Conservation (phyloP, 2,329 filamentous ascomycete genomes). For the Phialophora expanda region DNA sequence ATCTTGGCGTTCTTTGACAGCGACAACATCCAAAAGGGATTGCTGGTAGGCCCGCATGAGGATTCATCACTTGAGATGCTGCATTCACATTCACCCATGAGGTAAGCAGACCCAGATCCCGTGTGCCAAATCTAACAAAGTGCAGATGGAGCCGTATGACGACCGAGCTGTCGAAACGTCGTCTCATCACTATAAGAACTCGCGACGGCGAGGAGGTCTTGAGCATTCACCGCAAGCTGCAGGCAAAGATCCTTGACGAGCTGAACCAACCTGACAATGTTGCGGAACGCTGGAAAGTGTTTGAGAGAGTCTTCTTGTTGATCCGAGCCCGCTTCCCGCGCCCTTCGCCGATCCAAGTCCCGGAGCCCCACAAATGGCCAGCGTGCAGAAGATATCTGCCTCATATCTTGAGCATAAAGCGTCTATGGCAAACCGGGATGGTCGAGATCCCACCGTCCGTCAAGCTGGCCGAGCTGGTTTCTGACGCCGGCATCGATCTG, state of each 20-base stretch:
- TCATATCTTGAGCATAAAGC: conserved; percentile 1
- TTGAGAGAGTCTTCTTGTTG: background rate
- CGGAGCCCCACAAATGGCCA: conserved; percentile 1
- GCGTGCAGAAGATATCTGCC: background rate
- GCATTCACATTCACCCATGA: background rate
- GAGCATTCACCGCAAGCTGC: conserved; percentile 4
- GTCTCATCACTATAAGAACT: background rate
- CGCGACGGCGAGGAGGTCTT: conserved; percentile 1
- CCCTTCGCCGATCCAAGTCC: conserved; percentile 8
- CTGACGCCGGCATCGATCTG: conserved; percentile 12
- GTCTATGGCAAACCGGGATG: background rate
- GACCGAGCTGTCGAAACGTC: background rate
- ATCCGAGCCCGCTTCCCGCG: background rate
- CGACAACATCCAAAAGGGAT: conserved; percentile 1
- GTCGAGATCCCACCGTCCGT: background rate
- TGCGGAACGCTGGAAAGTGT: background rate
- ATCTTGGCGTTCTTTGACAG: conserved; percentile 11
- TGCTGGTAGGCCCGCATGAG: conserved; percentile 1
- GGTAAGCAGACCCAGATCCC: background rate
- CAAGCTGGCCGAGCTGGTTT: conserved; percentile 11
- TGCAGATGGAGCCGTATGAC: background rate
- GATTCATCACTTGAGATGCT: background rate
- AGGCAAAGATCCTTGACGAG: conserved; percentile 1
- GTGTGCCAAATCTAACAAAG: background rate
- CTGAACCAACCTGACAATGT: background rate